These are phyloP conservation scores for Arthrobotrys iridis DNA, from an alignment of 2,329 filamentous ascomycete genomes.

Conservation along the genomic window DNA sequence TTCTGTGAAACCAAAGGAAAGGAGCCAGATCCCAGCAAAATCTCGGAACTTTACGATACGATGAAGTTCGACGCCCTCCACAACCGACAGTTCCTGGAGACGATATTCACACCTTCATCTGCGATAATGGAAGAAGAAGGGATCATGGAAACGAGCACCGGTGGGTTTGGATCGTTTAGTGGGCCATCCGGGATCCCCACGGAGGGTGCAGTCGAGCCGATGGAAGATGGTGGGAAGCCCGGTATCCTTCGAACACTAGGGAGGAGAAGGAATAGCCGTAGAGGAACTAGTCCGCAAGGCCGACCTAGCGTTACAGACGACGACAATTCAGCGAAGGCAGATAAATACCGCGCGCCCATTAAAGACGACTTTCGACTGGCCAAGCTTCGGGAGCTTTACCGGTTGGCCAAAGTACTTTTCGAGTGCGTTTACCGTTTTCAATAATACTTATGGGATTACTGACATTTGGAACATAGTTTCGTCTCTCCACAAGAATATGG, in stretches of 20 bases:
- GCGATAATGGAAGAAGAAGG: conserved; percentile 78
- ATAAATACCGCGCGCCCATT: conserved; percentile 66
- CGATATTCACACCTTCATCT: conserved; percentile 91
- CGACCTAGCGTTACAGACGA: conserved; percentile 29
- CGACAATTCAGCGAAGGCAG: conserved; percentile 43
- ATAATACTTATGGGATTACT: not conserved
- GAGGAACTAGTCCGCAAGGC: conserved; percentile 25
- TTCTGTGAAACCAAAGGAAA: conserved; percentile 84
- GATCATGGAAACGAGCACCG: conserved; percentile 27
- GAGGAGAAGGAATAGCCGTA: conserved; percentile 51
- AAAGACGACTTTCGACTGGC: conserved; percentile 86
- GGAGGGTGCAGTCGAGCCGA: not conserved
- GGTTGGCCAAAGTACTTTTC: conserved; percentile 91
- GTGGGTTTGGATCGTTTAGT: conserved; percentile 30
- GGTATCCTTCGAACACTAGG: conserved; percentile 54
- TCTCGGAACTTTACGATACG: conserved; percentile 97
- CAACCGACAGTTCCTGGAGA: conserved; percentile 94
- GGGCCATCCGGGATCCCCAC: conserved; percentile 12
- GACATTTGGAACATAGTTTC: conserved; percentile 65
- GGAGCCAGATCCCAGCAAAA: conserved; percentile 98
- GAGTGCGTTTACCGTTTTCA: conserved; percentile 65
- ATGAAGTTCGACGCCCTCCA: conserved; percentile 99
- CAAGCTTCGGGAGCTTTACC: conserved; percentile 91
- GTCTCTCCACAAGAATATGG: conserved; percentile 98
- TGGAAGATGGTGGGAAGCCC: conserved; percentile 25